Base-by-base conservation (phyloP, 2,329 filamentous ascomycete genomes). In the Aspergillus candidus region DNA sequence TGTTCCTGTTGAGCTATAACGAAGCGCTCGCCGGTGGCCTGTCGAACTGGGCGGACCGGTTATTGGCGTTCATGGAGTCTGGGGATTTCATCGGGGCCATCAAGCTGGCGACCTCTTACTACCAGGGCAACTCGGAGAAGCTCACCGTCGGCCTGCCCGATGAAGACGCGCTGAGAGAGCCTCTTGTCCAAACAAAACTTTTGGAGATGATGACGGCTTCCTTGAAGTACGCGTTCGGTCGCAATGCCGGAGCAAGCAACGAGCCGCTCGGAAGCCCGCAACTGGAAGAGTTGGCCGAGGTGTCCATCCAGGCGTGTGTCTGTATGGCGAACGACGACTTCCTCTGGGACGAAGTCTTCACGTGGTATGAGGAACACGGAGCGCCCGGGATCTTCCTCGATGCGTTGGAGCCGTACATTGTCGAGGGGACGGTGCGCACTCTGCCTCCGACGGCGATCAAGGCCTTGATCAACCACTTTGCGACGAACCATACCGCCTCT, bases 1-100 rank as follows among this genome's bases (percentile, higher is more conserved):
- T 96, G 31, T 98, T 98, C 60, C 71, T 97, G 4, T 75, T 98
- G 7, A 90, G 93, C n/a, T 90, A 91, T 69, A 93, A 91, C 59
- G 91, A 97, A 60, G 74, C 96, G 33, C 88, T 88, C 0, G 87
- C 97, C 38, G 93, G 93, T 2, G 86, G 86, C 4, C 70, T 98
- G 30, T 97, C 93, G 0, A 98, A 98, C 55, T 98, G 93, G 93
- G 91, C 93, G 2, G 93, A 98, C 65, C 78, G 93, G 33, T 73
- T 98, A 13, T 82, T 96, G 53, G 90, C 91, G 0, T 75, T 97
- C 55, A 96, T 98, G 87, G 90, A 97, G 63, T 81, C 89, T 44
- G 93, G 93, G n/a, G 89, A 97, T 66, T 95, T 94, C 59, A 86
- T 98, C 51, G 86, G 82, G 11, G 90, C 93, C 2, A 95, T 98